phyloP scores from a whole-genome alignment of 345 rosid genomes.

The Nephelium lappaceum region DNA sequence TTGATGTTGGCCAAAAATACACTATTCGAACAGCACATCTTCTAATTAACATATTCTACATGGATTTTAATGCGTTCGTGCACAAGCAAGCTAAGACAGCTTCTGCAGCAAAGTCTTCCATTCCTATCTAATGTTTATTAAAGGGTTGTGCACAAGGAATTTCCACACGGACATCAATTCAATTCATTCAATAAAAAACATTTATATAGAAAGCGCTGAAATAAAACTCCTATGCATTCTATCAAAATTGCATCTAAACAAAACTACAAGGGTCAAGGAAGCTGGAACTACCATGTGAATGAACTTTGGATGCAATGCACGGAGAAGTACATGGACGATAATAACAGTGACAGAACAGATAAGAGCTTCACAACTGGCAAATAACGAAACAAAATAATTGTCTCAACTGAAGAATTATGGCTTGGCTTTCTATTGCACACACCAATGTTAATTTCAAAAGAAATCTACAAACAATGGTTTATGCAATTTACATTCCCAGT shows the following conservation, averaged over 20 bases:
- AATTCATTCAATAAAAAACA: background rate
- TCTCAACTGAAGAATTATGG: background rate
- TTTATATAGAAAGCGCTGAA: conserved; percentile 1
- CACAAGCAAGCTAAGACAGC: background rate
- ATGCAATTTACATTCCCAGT: background rate
- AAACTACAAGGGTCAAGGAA: background rate
- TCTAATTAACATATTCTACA: background rate
- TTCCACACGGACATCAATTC: background rate
- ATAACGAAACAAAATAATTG: background rate
- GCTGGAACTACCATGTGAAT: background rate
- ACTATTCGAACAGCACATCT: background rate
- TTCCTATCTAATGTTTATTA: background rate
- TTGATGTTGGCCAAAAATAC: background rate
- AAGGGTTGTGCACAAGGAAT: background rate
- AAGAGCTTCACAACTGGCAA: background rate
- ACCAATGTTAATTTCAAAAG: background rate
- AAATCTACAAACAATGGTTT: background rate
- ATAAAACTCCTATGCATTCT: background rate
- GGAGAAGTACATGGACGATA: background rate
- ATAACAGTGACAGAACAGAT: background rate
- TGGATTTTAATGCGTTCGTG: background rate
- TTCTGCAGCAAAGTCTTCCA: background rate
- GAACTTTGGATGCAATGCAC: background rate
- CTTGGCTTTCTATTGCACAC: background rate
- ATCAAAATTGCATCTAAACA: background rate